Evolutionary conservation across 306 rosid species (phyloP).

Genomic region (Castanea sativa): DNA sequence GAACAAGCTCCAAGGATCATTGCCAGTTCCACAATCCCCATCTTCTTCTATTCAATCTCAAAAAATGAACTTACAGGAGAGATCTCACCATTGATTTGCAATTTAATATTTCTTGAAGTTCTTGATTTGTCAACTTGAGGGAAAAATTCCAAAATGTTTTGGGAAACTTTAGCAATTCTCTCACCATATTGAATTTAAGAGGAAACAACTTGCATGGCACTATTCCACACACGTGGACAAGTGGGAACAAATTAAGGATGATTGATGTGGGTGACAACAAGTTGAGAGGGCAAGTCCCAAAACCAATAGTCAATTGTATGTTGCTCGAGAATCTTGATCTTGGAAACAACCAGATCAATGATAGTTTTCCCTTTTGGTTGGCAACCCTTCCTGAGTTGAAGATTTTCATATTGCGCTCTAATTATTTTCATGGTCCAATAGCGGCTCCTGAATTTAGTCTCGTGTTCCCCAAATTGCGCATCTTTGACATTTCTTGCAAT

Average conservation of each 20-base stretch:
- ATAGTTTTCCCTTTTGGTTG: neutral
- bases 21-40: too few relatives aligned
- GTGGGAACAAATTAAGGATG: too few relatives aligned
- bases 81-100: too few relatives aligned
- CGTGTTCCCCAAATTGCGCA: neutral
- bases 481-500: neutral
- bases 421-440: neutral
- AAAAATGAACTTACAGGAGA: too few relatives aligned
- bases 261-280: neutral
- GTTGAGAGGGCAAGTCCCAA: neutral
- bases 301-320: neutral
- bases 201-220: neutral
- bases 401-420: neutral
- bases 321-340: neutral
- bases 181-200: neutral
- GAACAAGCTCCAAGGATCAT: too few relatives aligned
- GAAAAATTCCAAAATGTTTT: too few relatives aligned
- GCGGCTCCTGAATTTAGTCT: neutral
- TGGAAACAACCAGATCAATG: neutral
- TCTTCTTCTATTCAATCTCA: too few relatives aligned
- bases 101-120: too few relatives aligned
- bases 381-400: neutral
- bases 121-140: too few relatives aligned
- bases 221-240: neutral
- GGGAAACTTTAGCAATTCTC: too few relatives aligned